Conservation (phyloP, 179 eudicot genomes). For the Silene noctiflora region DNA sequence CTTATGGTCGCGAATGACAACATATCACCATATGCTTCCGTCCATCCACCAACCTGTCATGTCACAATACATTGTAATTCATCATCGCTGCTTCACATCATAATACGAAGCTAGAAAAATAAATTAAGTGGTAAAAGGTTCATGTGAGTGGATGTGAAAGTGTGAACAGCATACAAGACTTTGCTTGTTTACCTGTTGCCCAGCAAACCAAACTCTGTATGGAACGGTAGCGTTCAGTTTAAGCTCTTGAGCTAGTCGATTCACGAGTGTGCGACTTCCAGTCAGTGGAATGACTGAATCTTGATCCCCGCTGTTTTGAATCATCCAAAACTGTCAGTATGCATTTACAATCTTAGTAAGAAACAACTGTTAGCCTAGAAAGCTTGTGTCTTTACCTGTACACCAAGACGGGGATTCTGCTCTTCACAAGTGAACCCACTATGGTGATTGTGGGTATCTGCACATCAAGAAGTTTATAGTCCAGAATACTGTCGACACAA, state of each 20-base stretch:
- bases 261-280: slow-evolving; percentile 80
- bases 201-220: slow-evolving; percentile 93
- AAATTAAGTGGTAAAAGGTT: too few species aligned
- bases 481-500: slow-evolving; percentile 53
- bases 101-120: too few species aligned
- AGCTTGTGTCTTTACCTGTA: slow-evolving; percentile 58
- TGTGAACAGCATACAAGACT: too few species aligned
- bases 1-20: slow-evolving; percentile 80
- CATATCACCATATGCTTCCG: slow-evolving; percentile 62
- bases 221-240: slow-evolving; percentile 64
- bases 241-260: slow-evolving; percentile 50
- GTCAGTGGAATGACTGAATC: slow-evolving; percentile 93
- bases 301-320: slow-evolving; percentile 78
- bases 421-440: slow-evolving; percentile 60
- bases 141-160: too few species aligned
- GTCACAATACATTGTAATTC: background rate
- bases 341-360: background rate
- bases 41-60: slow-evolving; percentile 90
- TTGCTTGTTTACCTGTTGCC: slow-evolving; percentile 58
- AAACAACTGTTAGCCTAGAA: background rate
- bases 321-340: slow-evolving; percentile 12
- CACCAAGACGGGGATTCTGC: slow-evolving; percentile 75
- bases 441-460: slow-evolving; percentile 81
- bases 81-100: too few species aligned
- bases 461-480: slow-evolving; percentile 68